Evolutionary conservation across 2,329 filamentous ascomycete species (phyloP).

Genomic region (Zymoseptoria passerinii): DNA sequence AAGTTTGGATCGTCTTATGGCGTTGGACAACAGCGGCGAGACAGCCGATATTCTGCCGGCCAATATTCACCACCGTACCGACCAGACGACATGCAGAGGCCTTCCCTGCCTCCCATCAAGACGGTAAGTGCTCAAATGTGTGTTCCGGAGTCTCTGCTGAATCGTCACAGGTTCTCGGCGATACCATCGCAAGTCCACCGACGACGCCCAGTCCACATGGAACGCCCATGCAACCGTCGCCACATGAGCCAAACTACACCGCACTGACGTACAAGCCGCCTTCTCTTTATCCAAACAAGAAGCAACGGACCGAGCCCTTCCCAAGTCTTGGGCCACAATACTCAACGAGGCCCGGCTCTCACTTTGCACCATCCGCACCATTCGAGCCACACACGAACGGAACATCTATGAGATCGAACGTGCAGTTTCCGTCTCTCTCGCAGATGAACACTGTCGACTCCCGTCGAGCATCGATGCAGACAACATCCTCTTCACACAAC

Average conservation of each 20-base stretch:
- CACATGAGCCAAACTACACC: constrained; percentile 26
- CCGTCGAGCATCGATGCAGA: constrained; percentile 5
- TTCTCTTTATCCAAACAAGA: constrained; percentile 31
- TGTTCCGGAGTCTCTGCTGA: constrained; percentile 4
- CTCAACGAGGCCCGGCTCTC: constrained; percentile 5
- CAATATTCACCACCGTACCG: constrained; percentile 27
- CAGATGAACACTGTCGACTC: constrained; percentile 10
- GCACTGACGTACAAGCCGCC: constrained; percentile 28
- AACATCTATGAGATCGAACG: constrained; percentile 5
- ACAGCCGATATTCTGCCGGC: constrained; percentile 15
- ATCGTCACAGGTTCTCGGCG: constrained; percentile 21
- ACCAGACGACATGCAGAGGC: constrained; percentile 20
- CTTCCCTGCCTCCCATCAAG: constrained; percentile 29
- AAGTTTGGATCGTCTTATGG: constrained; percentile 5
- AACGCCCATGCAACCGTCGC: constrained; percentile 20
- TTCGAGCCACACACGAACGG: constrained; percentile 9
- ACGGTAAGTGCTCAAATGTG: constrained; percentile 17
- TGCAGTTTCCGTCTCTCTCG: constrained; percentile 12
- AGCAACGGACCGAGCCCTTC: constrained; percentile 21
- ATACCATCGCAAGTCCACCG: constrained; percentile 24
- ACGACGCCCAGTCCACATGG: constrained; percentile 23
- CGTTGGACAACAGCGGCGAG: constrained; percentile 11
- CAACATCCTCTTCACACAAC: constrained; percentile 3
- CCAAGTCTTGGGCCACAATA: constrained; percentile 6
- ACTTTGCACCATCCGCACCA: constrained; percentile 9